These are phyloP conservation scores for Tetrapisispora arboricola DNA, from an alignment of 805 yeast genomes.

Conservation along the genomic window DNA sequence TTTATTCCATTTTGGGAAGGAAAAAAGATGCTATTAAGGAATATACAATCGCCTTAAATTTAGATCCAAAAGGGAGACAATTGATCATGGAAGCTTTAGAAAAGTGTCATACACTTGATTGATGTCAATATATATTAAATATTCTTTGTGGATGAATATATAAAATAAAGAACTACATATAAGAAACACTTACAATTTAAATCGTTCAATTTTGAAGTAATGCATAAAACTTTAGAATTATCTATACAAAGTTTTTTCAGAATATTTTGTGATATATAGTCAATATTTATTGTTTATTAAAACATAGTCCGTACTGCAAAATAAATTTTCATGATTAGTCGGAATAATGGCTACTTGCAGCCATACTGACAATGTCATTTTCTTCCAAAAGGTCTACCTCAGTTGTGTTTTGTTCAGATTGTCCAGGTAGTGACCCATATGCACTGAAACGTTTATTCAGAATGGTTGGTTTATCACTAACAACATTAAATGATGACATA, in stretches of 20 bases:
- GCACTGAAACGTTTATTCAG: slow-evolving; percentile 1
- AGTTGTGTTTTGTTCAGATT: neutral
- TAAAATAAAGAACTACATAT: too few species aligned
- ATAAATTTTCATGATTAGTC: too few species aligned
- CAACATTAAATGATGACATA: neutral
- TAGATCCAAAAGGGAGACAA: slow-evolving; percentile 89
- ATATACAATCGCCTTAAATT: slow-evolving; percentile 77
- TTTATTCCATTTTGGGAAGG: slow-evolving; percentile 66
- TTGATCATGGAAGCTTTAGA: slow-evolving; percentile 79
- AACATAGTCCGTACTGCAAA: neutral
- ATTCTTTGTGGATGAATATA: too few species aligned
- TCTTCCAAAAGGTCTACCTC: neutral
- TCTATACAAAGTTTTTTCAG: neutral
- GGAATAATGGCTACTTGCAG: slow-evolving; percentile 5
- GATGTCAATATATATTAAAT: too few species aligned
- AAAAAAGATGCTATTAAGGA: slow-evolving; percentile 72
- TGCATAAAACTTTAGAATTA: neutral
- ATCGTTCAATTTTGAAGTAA: neutral
- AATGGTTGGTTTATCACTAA: neutral
- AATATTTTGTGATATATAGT: too few species aligned
- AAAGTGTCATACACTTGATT: slow-evolving; percentile 26
- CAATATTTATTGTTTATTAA: neutral
- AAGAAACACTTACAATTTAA: too few species aligned
- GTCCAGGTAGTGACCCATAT: slow-evolving; percentile 1
- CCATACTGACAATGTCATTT: slow-evolving; percentile 1